Evolutionary conservation across 768 basidiomycete species (phyloP).

Genomic region (Suillus plorans): DNA sequence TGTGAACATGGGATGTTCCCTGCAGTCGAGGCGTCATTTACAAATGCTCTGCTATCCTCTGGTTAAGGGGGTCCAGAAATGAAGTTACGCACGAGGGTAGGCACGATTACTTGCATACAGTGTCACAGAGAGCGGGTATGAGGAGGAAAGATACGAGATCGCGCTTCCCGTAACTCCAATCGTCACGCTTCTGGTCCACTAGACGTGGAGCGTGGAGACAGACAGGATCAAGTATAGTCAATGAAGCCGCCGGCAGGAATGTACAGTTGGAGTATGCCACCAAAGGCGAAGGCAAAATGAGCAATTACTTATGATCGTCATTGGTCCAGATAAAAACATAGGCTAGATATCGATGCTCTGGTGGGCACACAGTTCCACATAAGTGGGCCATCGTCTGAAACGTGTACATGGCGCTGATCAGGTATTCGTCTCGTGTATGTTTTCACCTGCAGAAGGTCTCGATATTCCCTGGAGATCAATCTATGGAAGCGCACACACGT

Average conservation of each 20-base stretch:
- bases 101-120: slow-evolving; percentile 25
- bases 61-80: slow-evolving; percentile 22
- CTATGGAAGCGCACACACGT: slow-evolving; percentile 53
- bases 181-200: slow-evolving; percentile 19
- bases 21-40: slow-evolving; percentile 38
- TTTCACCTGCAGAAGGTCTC: slow-evolving; percentile 34
- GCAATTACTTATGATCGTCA: slow-evolving; percentile 40
- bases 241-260: slow-evolving; percentile 36
- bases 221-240: slow-evolving; percentile 30
- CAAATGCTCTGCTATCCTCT: slow-evolving; percentile 18
- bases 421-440: slow-evolving; percentile 51
- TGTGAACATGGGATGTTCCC: slow-evolving; percentile 50
- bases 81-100: slow-evolving; percentile 30
- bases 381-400: slow-evolving; percentile 20
- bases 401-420: slow-evolving; percentile 20
- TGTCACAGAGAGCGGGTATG: not conserved
- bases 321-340: slow-evolving; percentile 40
- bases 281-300: slow-evolving; percentile 34
- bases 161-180: slow-evolving; percentile 32
- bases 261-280: slow-evolving; percentile 38
- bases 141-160: slow-evolving; percentile 33
- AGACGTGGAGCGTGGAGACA: slow-evolving; percentile 23
- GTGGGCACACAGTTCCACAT: slow-evolving; percentile 22
- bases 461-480: slow-evolving; percentile 45
- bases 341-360: slow-evolving; percentile 32